Percentiles rank a stretch among this genome's conserved stretches.
These are phyloP conservation scores for Nemania sp. DNA, from an alignment of 2,329 filamentous ascomycete genomes.

Conservation along the genomic window DNA sequence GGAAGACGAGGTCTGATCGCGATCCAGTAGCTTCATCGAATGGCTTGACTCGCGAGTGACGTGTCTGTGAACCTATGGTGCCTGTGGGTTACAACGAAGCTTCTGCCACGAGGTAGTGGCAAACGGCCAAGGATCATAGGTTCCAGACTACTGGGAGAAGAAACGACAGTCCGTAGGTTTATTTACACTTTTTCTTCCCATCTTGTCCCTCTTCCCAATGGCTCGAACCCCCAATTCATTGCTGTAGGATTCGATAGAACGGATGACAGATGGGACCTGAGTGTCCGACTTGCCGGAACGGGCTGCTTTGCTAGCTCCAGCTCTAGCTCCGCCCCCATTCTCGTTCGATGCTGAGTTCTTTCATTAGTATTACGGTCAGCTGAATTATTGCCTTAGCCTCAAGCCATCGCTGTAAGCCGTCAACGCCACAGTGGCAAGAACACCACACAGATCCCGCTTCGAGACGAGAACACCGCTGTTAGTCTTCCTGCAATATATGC, in stretches of 20 bases:
- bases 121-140: slow-evolving; percentile 45
- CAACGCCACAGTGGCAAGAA: slow-evolving; percentile 13
- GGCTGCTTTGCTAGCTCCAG: slow-evolving; percentile 16
- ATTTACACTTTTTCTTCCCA: background rate
- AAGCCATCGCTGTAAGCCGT: slow-evolving; percentile 1
- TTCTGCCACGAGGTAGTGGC: slow-evolving; percentile 25
- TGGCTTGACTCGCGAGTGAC: slow-evolving; percentile 21
- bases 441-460: background rate
- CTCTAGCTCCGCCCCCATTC: slow-evolving; percentile 5
- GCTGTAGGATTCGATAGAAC: slow-evolving; percentile 14
- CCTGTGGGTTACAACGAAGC: slow-evolving; percentile 11
- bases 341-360: slow-evolving; percentile 9
- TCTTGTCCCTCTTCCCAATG: background rate
- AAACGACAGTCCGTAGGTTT: too few relatives aligned
- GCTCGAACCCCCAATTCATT: slow-evolving; percentile 19
- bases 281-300: slow-evolving; percentile 6
- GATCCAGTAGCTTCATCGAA: slow-evolving; percentile 26
- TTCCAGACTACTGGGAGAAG: slow-evolving; percentile 47
- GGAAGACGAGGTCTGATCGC: slow-evolving; percentile 23
- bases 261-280: background rate
- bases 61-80: slow-evolving; percentile 6
- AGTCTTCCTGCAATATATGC: background rate
- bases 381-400: slow-evolving; percentile 12
- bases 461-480: background rate
- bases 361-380: slow-evolving; percentile 7